Evolutionary conservation across 495 filamentous ascomycete genomes (phyloP), one percentile per base, ranked within the genome.

Genomic region (Hypoxylon rickii): DNA sequence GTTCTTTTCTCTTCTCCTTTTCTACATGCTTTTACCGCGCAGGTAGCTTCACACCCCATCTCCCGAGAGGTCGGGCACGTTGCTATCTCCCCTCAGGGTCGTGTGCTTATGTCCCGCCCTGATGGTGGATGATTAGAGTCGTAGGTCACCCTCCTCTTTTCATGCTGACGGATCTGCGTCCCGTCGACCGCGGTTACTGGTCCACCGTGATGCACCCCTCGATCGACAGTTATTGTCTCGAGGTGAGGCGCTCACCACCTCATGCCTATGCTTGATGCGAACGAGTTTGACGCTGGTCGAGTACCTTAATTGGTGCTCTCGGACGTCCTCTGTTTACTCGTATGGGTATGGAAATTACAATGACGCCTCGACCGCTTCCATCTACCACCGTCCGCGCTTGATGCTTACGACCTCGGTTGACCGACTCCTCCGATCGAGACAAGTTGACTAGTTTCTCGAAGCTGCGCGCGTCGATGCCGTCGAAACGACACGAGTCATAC

Each of bases 21-120:
- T 36, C 24, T 38, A 1, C 44, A 40, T 57, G 59, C 44, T 37
- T 38, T 57, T 44, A 16, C 48, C 32, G 44, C 31, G 53, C 34
- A 63, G 37, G 48, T 31, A 44, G 48, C 59, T 57, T 63, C 59
- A 43, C 53, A 32, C 52, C 52, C 59, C 42, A 49, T 44, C 58
- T 48, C 37, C 20, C 38, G 38, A 15, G 52, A 52, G 58, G 39
- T 57, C 58, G 58, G 43, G 47, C 52, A 62, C 29, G 58, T 62
- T 13, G 58, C 48, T 57, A 13, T 24, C 52, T 62, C 58, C 52
- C 52, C 1, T 40, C 47, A 16, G 29, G 47, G 36, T 21, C 29
- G 36, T 42, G n/a, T 44, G 7, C n/a, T n/a, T n/a, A n/a, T 31
- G 13, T 32, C 52, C 12, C 43, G 7, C 38, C 37, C 24, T 41